Percentiles rank a stretch among this genome's conserved stretches.
phyloP scores from a whole-genome alignment of 2,329 filamentous ascomycete species.

The Pseudopyrenochaeta lycopersici region DNA sequence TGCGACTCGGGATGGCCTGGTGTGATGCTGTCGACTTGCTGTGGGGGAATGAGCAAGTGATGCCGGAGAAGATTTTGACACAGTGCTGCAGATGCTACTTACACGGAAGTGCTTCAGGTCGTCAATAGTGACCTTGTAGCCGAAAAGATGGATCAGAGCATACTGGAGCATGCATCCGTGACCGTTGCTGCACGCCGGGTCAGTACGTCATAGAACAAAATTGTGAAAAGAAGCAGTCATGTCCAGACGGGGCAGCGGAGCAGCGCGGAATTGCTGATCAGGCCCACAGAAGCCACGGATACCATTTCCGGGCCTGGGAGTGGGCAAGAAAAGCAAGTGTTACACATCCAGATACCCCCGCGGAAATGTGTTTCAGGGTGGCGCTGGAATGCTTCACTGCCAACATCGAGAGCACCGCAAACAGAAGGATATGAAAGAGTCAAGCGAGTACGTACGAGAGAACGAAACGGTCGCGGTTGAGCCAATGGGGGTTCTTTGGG shows the following conservation, averaged over 20 bases:
- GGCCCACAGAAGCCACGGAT: background rate
- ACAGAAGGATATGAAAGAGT: background rate
- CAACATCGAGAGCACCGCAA: background rate
- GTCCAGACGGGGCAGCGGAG: conserved; percentile 17
- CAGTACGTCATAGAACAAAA: conserved; percentile 13
- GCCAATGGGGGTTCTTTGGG: conserved; percentile 97
- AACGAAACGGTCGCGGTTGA: conserved; percentile 98
- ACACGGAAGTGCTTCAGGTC: conserved; percentile 97
- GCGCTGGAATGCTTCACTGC: conserved; percentile 5
- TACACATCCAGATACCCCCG: conserved; percentile 11
- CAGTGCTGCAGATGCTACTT: conserved; percentile 55
- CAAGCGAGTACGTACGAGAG: conserved; percentile 81
- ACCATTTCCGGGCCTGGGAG: background rate
- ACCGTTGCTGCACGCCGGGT: conserved; percentile 76
- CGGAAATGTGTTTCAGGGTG: conserved; percentile 24
- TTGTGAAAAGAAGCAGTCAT: background rate
- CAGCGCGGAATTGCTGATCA: conserved; percentile 16
- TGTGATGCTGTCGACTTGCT: conserved; percentile 80
- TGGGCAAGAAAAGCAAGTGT: conserved; percentile 10
- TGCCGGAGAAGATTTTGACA: conserved; percentile 54
- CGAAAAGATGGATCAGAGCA: conserved; percentile 95
- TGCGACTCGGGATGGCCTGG: conserved; percentile 96
- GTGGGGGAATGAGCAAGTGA: conserved; percentile 22
- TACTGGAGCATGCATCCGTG: conserved; percentile 99
- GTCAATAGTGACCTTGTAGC: conserved; percentile 85